A percentile compares a stretch with the other conserved stretches of the same genome.
Conservation (phyloP, 78 protist species). For the Monocercomonoides exilis region DNA sequence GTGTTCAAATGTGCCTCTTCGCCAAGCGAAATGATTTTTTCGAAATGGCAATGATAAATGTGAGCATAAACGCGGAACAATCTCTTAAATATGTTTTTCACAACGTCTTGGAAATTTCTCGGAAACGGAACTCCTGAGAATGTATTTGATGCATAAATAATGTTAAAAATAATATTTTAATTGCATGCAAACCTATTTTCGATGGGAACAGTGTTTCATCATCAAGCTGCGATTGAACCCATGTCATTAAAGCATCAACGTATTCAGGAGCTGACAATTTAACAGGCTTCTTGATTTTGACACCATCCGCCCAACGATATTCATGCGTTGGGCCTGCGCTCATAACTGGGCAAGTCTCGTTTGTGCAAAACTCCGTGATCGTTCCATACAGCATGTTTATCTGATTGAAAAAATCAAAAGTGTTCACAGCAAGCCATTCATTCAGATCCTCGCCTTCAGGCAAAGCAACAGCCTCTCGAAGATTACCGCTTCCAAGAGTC, state of each 20-base stretch:
- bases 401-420: too few relatives aligned
- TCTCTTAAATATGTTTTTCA: constrained; percentile 71
- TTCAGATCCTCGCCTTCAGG: constrained; percentile 88
- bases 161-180: too few relatives aligned
- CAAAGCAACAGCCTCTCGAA: constrained; percentile 70
- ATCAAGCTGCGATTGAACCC: constrained; percentile 87
- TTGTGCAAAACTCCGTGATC: too few relatives aligned
- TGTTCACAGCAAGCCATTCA: too few relatives aligned
- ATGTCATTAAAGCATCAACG: constrained; percentile 82
- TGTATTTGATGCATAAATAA: too few relatives aligned
- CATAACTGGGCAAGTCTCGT: constrained; percentile 97
- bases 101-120: constrained; percentile 55
- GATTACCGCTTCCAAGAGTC: constrained; percentile 42
- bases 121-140: too few relatives aligned
- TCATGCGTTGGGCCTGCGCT: constrained; percentile 84
- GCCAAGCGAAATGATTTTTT: constrained; percentile 14
- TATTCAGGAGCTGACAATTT: too few relatives aligned
- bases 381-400: too few relatives aligned
- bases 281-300: constrained; percentile 67
- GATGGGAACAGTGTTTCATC: too few relatives aligned
- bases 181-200: too few relatives aligned
- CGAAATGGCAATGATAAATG: constrained; percentile 83
- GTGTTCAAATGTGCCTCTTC: constrained; percentile 45
- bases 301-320: constrained; percentile 91
- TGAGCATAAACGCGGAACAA: constrained; percentile 94